Conservation (phyloP, 768 basidiomycete genomes). For the Cystofilobasidium capitatum region DNA sequence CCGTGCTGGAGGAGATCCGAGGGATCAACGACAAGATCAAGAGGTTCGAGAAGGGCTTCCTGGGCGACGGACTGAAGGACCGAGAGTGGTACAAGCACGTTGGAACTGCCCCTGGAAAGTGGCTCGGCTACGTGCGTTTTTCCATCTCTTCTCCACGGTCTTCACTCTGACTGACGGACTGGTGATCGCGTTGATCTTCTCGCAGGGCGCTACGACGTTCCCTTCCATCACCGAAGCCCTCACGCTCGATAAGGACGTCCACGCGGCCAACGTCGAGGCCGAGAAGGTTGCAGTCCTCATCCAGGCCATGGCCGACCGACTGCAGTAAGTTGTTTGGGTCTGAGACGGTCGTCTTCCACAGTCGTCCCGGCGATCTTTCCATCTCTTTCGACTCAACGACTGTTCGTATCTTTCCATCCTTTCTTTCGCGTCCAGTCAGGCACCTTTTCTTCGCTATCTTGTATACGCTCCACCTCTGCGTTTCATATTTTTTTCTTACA, state of each 20-base stretch:
- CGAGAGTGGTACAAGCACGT: constrained; percentile 77
- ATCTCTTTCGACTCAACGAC: too few species aligned
- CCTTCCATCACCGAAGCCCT: constrained; percentile 72
- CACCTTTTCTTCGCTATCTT: too few species aligned
- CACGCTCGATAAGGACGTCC: constrained; percentile 55
- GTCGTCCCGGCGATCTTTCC: background rate
- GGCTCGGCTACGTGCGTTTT: constrained; percentile 46
- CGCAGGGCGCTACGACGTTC: constrained; percentile 62
- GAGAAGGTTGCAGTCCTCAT: constrained; percentile 50
- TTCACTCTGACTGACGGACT: too few species aligned
- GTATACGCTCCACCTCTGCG: too few species aligned
- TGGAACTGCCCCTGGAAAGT: constrained; percentile 66
- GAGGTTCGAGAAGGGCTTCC: constrained; percentile 47
- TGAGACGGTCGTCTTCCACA: background rate
- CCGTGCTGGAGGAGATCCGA: constrained; percentile 35
- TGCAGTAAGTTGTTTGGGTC: background rate
- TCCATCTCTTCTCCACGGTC: constrained; percentile 49
- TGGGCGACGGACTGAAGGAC: constrained; percentile 65
- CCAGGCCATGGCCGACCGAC: constrained; percentile 44
- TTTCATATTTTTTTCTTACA: too few species aligned
- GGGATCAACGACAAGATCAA: constrained; percentile 37
- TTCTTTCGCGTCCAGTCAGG: too few species aligned
- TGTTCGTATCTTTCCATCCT: too few species aligned
- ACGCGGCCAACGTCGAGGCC: constrained; percentile 54
- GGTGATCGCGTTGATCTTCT: constrained; percentile 45